Base-by-base conservation (phyloP, 2,329 filamentous ascomycete species). In the Cercospora brassicicola region DNA sequence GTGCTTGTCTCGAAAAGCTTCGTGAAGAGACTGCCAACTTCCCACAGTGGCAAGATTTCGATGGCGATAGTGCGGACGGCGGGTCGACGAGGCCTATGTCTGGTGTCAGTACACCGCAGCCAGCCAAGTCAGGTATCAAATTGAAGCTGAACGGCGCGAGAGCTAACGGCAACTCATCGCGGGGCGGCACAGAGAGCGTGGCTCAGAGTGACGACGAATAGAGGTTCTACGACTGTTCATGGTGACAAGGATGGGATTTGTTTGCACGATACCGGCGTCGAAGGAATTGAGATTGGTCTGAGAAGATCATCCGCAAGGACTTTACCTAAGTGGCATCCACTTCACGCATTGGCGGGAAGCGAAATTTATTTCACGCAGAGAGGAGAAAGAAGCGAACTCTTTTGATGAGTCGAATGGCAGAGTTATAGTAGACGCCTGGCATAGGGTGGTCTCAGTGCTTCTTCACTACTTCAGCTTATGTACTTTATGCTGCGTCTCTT, bases 61-160 rank as follows among this genome's bases (percentile, higher is more conserved):
- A 81, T 11, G 80, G 77, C n/a, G 82, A 82, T 15, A 80, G 79
- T 3, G 84, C 81, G 31, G 86, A 87, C 69, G 84, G 83, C 18
- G 78, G 76, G 48, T 85, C 84, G 7, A 84, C 83, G 7, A 82
- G 81, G 20, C 81, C 82, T 20, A 81, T 82, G 13, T 85, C 87
- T 5, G 86, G 82, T 67, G 84, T 84, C 18, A 85, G 86, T 61
- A 94, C 91, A 28, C 91, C 91, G 78, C 83, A 69, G 78, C 84
- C 28, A 6, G 67, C 20, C 57, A 76, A 73, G 61, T 81, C 83
- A 13, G 88, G 87, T 3, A 84, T 90, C 66, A 94, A 86, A 76
- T 75, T 94, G 80, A 93, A 91, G 82, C 84, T 94, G 69, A 90
- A 76, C 62, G 75, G 75, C 18, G 57, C 69, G 13, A 85, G 87